Evolutionary conservation across 2,329 filamentous ascomycete species (phyloP).

Genomic region (Nemania bipapillata): DNA sequence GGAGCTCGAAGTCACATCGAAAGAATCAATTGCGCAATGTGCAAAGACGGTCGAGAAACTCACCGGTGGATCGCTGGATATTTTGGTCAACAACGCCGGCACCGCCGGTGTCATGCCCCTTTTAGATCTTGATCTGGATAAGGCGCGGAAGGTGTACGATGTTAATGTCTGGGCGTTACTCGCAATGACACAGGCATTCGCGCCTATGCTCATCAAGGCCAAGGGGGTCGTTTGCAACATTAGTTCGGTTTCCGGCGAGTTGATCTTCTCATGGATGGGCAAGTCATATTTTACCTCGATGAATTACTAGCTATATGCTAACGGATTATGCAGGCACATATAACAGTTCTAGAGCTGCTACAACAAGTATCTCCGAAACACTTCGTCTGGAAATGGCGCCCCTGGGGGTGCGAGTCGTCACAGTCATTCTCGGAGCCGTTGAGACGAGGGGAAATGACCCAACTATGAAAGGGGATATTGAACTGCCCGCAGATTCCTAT

Average conservation of each 20-base stretch:
- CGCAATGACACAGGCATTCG: slow-evolving; percentile 22
- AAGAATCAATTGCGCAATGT: slow-evolving; percentile 17
- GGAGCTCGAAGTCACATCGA: slow-evolving; percentile 32
- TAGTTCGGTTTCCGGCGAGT: slow-evolving; percentile 18
- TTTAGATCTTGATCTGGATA: slow-evolving; percentile 20
- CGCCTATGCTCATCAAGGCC: slow-evolving; percentile 17
- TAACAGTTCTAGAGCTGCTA: slow-evolving; percentile 13
- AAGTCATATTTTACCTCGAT: background rate
- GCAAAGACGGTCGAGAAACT: background rate
- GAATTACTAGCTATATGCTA: background rate
- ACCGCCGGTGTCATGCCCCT: slow-evolving; percentile 15
- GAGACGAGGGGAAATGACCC: slow-evolving; percentile 7
- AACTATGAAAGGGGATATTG: background rate
- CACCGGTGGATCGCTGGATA: slow-evolving; percentile 20
- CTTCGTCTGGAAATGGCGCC: slow-evolving; percentile 16
- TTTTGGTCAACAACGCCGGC: slow-evolving; percentile 36
- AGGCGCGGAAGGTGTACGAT: slow-evolving; percentile 24
- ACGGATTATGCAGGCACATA: slow-evolving; percentile 4
- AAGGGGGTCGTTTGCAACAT: slow-evolving; percentile 17
- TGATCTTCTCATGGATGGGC: slow-evolving; percentile 9
- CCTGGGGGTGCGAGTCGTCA: slow-evolving; percentile 23
- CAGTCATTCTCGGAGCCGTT: background rate
- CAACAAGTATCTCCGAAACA: slow-evolving; percentile 5
- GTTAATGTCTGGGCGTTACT: slow-evolving; percentile 28
- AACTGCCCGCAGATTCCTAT: slow-evolving; percentile 12